Conservation (phyloP, 345 rosid genomes). For the Noccaea bulbosa region DNA sequence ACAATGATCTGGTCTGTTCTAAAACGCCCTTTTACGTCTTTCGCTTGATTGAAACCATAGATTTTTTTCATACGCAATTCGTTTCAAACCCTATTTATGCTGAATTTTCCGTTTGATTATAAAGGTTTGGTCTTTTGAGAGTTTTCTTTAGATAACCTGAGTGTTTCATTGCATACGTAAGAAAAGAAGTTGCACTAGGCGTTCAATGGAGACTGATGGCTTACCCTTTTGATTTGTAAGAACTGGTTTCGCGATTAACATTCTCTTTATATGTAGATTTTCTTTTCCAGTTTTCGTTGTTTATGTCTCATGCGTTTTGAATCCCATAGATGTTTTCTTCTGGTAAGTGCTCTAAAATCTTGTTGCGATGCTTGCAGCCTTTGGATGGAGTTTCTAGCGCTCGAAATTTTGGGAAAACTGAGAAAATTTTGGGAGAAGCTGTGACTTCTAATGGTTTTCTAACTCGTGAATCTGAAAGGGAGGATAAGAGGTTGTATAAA, state of each 20-base stretch:
- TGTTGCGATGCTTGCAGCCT: slow-evolving; percentile 48
- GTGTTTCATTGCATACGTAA: slow-evolving; percentile 56
- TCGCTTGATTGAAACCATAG: slow-evolving; percentile 8
- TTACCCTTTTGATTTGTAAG: slow-evolving; percentile 76
- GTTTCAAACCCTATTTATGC: slow-evolving; percentile 30
- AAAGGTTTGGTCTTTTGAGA: slow-evolving; percentile 54
- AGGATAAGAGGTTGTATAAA: slow-evolving; percentile 33
- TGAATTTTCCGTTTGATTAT: slow-evolving; percentile 40
- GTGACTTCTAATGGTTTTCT: slow-evolving; percentile 50
- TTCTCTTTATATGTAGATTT: slow-evolving; percentile 15
- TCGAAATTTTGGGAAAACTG: slow-evolving; percentile 19
- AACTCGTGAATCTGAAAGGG: slow-evolving; percentile 33
- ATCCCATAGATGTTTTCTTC: slow-evolving; percentile 1
- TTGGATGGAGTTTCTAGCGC: slow-evolving; percentile 31
- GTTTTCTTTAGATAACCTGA: slow-evolving; percentile 58
- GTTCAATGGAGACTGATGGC: slow-evolving; percentile 80
- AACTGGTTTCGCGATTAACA: slow-evolving; percentile 52
- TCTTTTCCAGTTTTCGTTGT: slow-evolving; percentile 23
- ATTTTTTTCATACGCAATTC: background rate
- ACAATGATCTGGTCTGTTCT: slow-evolving; percentile 73
- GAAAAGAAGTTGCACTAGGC: slow-evolving; percentile 67
- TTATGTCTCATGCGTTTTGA: slow-evolving; percentile 24
- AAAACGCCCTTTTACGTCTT: slow-evolving; percentile 38
- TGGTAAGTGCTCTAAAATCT: slow-evolving; percentile 27
- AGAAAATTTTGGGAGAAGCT: slow-evolving; percentile 20